Conservation (phyloP, 106 monocot species). For the Allium cepa region DNA sequence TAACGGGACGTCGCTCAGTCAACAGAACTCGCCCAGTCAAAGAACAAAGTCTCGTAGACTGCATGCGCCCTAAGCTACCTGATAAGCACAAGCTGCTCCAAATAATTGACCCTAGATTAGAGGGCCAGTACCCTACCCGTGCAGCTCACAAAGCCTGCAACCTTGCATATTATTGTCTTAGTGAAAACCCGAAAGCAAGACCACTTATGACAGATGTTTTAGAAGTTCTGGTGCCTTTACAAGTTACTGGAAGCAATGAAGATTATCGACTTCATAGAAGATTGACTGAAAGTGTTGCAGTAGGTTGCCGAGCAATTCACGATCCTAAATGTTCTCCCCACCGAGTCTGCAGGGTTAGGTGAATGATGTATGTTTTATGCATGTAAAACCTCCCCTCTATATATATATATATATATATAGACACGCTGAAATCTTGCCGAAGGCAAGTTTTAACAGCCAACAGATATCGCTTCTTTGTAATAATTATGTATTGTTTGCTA, state of each 20-base stretch:
- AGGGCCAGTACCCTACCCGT: constrained; percentile 46
- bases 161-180: constrained; percentile 74
- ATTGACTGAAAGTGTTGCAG: constrained; percentile 1
- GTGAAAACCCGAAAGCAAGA: constrained; percentile 80
- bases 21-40: constrained; percentile 63
- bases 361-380: not conserved
- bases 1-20: constrained; percentile 64
- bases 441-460: too few species aligned
- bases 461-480: too few species aligned
- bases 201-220: constrained; percentile 91
- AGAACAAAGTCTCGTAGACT: constrained; percentile 72
- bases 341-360: constrained; percentile 12
- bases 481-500: too few species aligned
- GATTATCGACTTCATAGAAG: constrained; percentile 8
- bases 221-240: constrained; percentile 68
- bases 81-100: constrained; percentile 52
- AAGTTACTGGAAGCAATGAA: constrained; percentile 3
- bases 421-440: too few species aligned
- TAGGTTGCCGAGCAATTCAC: constrained; percentile 7
- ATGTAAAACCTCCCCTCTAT: too few species aligned
- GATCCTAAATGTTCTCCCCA: constrained; percentile 12
- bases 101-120: constrained; percentile 65
- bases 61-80: constrained; percentile 52
- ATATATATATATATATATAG: too few species aligned
- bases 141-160: constrained; percentile 61